A percentile compares a stretch with the other conserved stretches of the same genome.
These are phyloP conservation scores for Chlorokybus atmophyticus DNA, from an alignment of 139 green algal genomes.

Conservation along the genomic window DNA sequence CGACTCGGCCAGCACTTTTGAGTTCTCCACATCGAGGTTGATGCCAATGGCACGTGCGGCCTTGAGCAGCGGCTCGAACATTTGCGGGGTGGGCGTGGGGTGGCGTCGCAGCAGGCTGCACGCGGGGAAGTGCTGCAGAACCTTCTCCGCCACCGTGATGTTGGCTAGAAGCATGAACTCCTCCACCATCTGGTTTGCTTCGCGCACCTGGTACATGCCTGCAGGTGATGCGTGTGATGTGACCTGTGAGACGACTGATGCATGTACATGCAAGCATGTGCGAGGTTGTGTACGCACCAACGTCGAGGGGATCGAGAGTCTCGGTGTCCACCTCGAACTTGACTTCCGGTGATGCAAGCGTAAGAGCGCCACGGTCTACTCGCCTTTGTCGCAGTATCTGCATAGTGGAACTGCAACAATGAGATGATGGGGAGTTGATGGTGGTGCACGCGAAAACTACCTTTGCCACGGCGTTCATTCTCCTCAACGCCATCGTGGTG, in stretches of 20 bases:
- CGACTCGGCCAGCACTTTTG: constrained; percentile 31
- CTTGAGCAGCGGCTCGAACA: constrained; percentile 38
- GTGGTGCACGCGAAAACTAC: too few relatives aligned
- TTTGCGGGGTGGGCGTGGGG: constrained; percentile 28
- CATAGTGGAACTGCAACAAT: too few relatives aligned
- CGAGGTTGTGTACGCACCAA: constrained; percentile 30
- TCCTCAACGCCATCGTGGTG: too few relatives aligned
- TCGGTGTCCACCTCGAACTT: constrained; percentile 82
- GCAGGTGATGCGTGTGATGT: constrained; percentile 1
- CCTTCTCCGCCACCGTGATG: constrained; percentile 68
- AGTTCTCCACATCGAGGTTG: constrained; percentile 21
- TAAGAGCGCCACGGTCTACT: constrained; percentile 60
- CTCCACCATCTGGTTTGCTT: constrained; percentile 96
- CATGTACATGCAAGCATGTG: too few relatives aligned
- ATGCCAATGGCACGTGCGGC: constrained; percentile 22
- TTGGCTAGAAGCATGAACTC: constrained; percentile 98
- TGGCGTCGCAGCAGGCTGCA: constrained; percentile 32
- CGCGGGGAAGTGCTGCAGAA: constrained; percentile 38
- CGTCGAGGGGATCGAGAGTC: constrained; percentile 79
- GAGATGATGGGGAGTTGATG: too few relatives aligned
- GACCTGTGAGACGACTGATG: too few relatives aligned
- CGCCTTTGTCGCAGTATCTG: constrained; percentile 47
- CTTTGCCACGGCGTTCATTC: too few relatives aligned
- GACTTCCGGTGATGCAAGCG: constrained; percentile 85
- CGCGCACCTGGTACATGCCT: constrained; percentile 76